A percentile compares a stretch with the other conserved stretches of the same genome.
These are phyloP conservation scores for Ilex aquifolium DNA, from an alignment of 257 asterid genomes.

Conservation along the genomic window DNA sequence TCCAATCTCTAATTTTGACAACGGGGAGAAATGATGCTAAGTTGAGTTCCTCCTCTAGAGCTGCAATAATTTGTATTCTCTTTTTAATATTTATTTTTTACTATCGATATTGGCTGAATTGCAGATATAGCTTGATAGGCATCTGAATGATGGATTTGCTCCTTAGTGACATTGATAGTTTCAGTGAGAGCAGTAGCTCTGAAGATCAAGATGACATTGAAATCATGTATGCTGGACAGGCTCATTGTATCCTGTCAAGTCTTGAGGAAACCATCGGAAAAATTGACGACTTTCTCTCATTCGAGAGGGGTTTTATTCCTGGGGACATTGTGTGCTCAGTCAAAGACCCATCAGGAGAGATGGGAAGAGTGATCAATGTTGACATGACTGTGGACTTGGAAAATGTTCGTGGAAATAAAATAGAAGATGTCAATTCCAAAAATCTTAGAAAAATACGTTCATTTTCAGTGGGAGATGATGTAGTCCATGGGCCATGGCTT, in stretches of 20 bases:
- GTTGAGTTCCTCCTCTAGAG: not conserved
- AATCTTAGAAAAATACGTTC: slow-evolving; percentile 53
- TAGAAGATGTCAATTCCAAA: slow-evolving; percentile 33
- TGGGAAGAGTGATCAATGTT: slow-evolving; percentile 68
- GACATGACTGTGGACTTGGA: slow-evolving; percentile 69
- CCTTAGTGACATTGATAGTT: slow-evolving; percentile 61
- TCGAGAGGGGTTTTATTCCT: slow-evolving; percentile 57
- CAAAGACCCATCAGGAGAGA: slow-evolving; percentile 65
- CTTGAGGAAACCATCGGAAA: slow-evolving; percentile 75
- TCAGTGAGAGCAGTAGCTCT: slow-evolving; percentile 71
- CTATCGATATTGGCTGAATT: not conserved
- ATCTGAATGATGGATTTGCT: slow-evolving; percentile 52
- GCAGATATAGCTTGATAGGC: slow-evolving; percentile 16
- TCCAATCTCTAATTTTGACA: not conserved
- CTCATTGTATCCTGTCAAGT: slow-evolving; percentile 67
- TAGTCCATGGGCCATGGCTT: slow-evolving; percentile 65
- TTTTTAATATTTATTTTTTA: not conserved
- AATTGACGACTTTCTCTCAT: slow-evolving; percentile 83
- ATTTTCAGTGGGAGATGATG: slow-evolving; percentile 57
- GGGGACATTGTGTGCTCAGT: slow-evolving; percentile 70
- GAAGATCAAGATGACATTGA: slow-evolving; percentile 84
- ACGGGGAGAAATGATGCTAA: not conserved
- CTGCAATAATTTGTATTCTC: not conserved
- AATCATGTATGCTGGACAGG: slow-evolving; percentile 66
- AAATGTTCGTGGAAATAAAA: slow-evolving; percentile 47